Evolutionary conservation across 2,329 filamentous ascomycete species (phyloP).

Genomic region (Cryphonectria carpinicola): DNA sequence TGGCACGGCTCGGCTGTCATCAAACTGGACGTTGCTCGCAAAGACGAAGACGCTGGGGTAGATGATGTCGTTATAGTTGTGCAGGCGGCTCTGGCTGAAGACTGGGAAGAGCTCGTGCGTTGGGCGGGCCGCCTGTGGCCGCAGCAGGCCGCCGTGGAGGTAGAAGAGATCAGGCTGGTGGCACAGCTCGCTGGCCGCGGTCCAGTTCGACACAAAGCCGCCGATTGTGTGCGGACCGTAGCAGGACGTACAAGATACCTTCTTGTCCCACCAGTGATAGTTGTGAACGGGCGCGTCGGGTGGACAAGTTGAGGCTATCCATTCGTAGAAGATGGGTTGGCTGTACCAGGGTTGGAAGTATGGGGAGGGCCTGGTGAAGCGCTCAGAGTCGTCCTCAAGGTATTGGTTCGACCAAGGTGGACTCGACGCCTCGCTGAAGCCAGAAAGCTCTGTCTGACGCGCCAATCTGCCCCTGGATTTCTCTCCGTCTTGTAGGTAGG

Average conservation of each 20-base stretch:
- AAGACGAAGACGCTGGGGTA: conserved; percentile 12
- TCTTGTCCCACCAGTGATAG: conserved; percentile 6
- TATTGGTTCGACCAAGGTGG: conserved; percentile 4
- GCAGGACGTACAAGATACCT: neutral
- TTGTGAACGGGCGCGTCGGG: neutral
- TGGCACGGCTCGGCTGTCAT: neutral
- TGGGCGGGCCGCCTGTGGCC: conserved; percentile 5
- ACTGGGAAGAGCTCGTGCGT: conserved; percentile 9
- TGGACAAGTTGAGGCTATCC: conserved; percentile 5
- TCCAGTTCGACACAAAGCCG: conserved; percentile 7
- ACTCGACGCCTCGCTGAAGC: neutral
- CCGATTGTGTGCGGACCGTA: neutral
- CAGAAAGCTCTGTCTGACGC: neutral
- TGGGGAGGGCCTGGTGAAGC: neutral
- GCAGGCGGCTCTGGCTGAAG: conserved; percentile 13
- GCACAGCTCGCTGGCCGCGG: conserved; percentile 5
- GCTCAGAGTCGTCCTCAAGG: conserved; percentile 6
- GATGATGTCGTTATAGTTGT: conserved; percentile 17
- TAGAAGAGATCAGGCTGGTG: conserved; percentile 13
- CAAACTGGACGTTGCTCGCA: conserved; percentile 10
- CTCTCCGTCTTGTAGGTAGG: neutral
- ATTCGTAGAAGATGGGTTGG: conserved; percentile 5
- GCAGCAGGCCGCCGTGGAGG: conserved; percentile 2
- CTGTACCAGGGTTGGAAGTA: conserved; percentile 14
- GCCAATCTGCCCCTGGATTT: neutral